These are phyloP conservation scores for Schizosaccharomyces osmophilus DNA, from an alignment of 805 yeast genomes.

Conservation along the genomic window DNA sequence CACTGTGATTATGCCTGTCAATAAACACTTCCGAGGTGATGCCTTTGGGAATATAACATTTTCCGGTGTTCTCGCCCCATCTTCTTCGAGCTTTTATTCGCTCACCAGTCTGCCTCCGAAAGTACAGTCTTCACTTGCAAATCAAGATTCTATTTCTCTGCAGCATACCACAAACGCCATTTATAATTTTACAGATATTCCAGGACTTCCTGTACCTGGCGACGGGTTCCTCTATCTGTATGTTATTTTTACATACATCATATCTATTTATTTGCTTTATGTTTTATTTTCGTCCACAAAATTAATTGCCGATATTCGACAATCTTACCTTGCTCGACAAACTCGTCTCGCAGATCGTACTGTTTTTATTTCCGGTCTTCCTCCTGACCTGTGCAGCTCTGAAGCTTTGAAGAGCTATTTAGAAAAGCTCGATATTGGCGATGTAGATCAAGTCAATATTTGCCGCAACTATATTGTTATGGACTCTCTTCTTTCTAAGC, in stretches of 20 bases:
- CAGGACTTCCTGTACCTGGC: neutral
- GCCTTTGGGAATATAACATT: neutral
- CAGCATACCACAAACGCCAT: neutral
- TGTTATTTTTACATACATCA: slow-evolving; percentile 63
- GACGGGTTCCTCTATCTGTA: slow-evolving; percentile 59
- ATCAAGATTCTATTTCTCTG: no score
- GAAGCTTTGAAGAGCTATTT: slow-evolving; percentile 48
- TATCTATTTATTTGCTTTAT: slow-evolving; percentile 42
- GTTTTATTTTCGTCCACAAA: slow-evolving; percentile 44
- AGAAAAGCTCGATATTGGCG: slow-evolving; percentile 56
- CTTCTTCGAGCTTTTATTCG: neutral
- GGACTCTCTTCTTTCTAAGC: slow-evolving; percentile 22
- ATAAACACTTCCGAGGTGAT: slow-evolving; percentile 61
- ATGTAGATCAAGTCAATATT: slow-evolving; percentile 48
- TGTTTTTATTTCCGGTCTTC: slow-evolving; percentile 66
- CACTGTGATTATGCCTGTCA: slow-evolving; percentile 55
- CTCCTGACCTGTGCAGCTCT: slow-evolving; percentile 52
- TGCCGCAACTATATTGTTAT: slow-evolving; percentile 71
- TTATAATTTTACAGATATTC: neutral
- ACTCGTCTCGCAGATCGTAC: slow-evolving; percentile 79
- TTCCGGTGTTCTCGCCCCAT: neutral
- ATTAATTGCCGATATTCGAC: slow-evolving; percentile 54
- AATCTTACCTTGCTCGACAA: slow-evolving; percentile 54
- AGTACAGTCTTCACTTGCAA: neutral
- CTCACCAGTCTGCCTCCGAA: neutral